phyloP scores from a whole-genome alignment of 192 early-diverging fungal species.

The Entrophospora sp. region DNA sequence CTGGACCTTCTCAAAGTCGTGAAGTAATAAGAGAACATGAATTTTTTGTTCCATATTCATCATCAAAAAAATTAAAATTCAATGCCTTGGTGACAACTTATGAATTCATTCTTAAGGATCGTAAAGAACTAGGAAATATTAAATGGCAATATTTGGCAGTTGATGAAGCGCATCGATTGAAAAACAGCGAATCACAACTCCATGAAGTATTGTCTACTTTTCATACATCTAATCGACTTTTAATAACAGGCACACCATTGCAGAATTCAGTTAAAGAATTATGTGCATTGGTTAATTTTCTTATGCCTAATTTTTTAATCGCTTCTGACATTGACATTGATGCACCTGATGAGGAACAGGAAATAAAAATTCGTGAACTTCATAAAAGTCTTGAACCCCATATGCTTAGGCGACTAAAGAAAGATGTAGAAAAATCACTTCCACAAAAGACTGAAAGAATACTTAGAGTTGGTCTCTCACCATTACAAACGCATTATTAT shows the following conservation, averaged over 20 bases:
- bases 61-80: constrained; percentile 58
- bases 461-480: constrained; percentile 84
- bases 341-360: constrained; percentile 58
- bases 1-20: constrained; percentile 75
- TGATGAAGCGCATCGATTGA: constrained; percentile 96
- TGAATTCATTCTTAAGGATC: constrained; percentile 90
- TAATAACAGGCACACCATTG: constrained; percentile 96
- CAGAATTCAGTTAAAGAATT: constrained; percentile 98
- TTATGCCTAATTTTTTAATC: constrained; percentile 84
- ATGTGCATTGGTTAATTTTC: constrained; percentile 79
- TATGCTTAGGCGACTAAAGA: constrained; percentile 93
- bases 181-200: constrained; percentile 87
- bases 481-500: constrained; percentile 86
- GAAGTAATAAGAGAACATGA: constrained; percentile 86
- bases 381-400: constrained; percentile 75
- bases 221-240: constrained; percentile 76
- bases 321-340: constrained; percentile 74
- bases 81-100: constrained; percentile 94
- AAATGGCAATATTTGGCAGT: constrained; percentile 91
- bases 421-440: constrained; percentile 95
- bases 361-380: constrained; percentile 75
- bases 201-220: constrained; percentile 85
- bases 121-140: constrained; percentile 64
- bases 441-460: constrained; percentile 95
- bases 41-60: constrained; percentile 63